Percentiles rank a stretch among this genome's conserved stretches.
Conservation (phyloP, 1,284 basidiomycete genomes). For the Mycena sp. region DNA sequence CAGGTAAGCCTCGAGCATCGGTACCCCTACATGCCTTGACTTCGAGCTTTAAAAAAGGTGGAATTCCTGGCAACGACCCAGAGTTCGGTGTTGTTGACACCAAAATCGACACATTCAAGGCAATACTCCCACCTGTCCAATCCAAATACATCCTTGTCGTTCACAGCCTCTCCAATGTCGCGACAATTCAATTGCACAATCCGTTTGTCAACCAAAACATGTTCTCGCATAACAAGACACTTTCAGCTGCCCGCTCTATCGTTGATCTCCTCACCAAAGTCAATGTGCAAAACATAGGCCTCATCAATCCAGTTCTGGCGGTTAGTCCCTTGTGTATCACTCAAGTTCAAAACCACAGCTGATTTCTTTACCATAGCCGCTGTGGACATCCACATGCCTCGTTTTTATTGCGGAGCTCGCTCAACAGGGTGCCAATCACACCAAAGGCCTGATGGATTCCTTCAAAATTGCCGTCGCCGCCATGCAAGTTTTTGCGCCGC, state of each 20-base stretch:
- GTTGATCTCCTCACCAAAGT: slow-evolving; percentile 1
- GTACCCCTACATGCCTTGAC: neutral
- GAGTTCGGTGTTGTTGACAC: slow-evolving; percentile 8
- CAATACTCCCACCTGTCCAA: slow-evolving; percentile 12
- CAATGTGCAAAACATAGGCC: slow-evolving; percentile 10
- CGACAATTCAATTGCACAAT: slow-evolving; percentile 16
- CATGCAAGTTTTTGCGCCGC: slow-evolving; percentile 18
- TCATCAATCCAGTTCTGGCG: slow-evolving; percentile 24
- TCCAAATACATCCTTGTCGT: slow-evolving; percentile 11
- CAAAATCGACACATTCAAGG: slow-evolving; percentile 2
- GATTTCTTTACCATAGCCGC: neutral
- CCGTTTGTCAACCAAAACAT: neutral
- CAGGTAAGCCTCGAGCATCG: neutral
- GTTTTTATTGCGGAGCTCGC: slow-evolving; percentile 11
- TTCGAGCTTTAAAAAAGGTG: neutral
- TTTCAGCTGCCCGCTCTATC: slow-evolving; percentile 12
- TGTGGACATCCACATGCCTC: slow-evolving; percentile 7
- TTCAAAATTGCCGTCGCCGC: slow-evolving; percentile 14
- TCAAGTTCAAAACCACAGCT: neutral
- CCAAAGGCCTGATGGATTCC: neutral
- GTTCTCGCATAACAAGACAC: neutral
- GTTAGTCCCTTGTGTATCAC: neutral
- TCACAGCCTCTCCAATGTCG: slow-evolving; percentile 16
- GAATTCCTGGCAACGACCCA: neutral
- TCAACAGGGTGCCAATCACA: neutral